Percentiles rank a stretch among this genome's conserved stretches.
Conservation (phyloP, 2,329 filamentous ascomycete genomes). For the Aspergillus vadensis region DNA sequence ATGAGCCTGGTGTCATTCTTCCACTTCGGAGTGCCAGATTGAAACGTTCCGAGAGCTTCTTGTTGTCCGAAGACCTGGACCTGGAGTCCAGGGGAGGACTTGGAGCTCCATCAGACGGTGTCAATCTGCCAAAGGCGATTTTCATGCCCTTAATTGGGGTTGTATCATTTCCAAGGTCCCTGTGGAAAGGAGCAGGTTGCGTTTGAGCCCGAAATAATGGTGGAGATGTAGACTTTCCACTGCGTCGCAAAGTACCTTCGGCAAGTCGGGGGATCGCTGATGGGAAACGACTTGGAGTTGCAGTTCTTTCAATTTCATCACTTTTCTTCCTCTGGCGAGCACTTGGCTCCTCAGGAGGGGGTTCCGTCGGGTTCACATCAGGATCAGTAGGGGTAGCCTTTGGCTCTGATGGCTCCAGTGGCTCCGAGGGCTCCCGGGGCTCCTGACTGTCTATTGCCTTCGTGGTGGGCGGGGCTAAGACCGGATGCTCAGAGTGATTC, state of each 20-base stretch:
- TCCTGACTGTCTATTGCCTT: slow-evolving; percentile 5
- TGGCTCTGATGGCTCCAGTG: not conserved
- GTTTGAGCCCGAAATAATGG: slow-evolving; percentile 55
- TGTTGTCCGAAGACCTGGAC: slow-evolving; percentile 57
- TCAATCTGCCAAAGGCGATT: slow-evolving; percentile 24
- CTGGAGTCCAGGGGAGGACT: slow-evolving; percentile 34
- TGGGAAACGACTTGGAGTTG: slow-evolving; percentile 30
- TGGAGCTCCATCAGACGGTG: slow-evolving; percentile 23
- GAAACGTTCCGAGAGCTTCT: slow-evolving; percentile 74
- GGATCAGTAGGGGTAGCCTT: slow-evolving; percentile 10
- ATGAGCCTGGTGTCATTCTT: slow-evolving; percentile 56
- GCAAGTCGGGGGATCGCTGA: slow-evolving; percentile 45
- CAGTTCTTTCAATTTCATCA: slow-evolving; percentile 15
- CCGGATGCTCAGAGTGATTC: slow-evolving; percentile 27
- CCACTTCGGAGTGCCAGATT: slow-evolving; percentile 66
- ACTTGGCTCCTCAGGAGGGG: slow-evolving; percentile 17
- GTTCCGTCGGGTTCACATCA: slow-evolving; percentile 12
- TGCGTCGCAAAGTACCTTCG: slow-evolving; percentile 40
- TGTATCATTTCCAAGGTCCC: slow-evolving; percentile 28
- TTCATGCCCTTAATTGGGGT: slow-evolving; percentile 26
- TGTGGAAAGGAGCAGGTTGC: slow-evolving; percentile 48
- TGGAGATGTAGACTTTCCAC: slow-evolving; percentile 45
- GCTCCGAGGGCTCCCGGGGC: not conserved
- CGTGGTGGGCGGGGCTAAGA: slow-evolving; percentile 15
- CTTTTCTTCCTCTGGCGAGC: slow-evolving; percentile 16